Percentiles rank a stretch among this genome's conserved stretches.
phyloP scores from a whole-genome alignment of 1,284 basidiomycete genomes.

The Trichosporon faecale region DNA sequence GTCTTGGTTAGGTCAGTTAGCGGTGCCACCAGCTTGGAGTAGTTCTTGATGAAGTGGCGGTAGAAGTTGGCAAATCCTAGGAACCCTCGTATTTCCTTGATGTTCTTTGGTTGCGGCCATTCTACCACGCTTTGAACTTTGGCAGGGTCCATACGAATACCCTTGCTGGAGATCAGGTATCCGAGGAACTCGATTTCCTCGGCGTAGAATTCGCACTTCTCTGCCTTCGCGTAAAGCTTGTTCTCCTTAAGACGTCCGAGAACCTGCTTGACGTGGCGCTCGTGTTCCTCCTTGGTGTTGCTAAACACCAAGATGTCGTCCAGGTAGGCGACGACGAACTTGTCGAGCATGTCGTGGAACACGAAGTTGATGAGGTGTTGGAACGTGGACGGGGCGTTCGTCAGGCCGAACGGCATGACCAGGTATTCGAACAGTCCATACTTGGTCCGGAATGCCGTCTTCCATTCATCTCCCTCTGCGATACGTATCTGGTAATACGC shows the following conservation, averaged over 20 bases:
- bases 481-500: slow-evolving; percentile 46
- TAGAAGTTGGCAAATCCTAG: slow-evolving; percentile 54
- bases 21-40: too few relatives aligned
- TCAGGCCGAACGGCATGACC: slow-evolving; percentile 54
- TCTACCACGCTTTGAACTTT: slow-evolving; percentile 47
- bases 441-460: slow-evolving; percentile 48
- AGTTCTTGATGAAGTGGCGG: slow-evolving; percentile 45
- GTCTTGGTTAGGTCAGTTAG: too few relatives aligned
- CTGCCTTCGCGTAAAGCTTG: neutral
- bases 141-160: slow-evolving; percentile 52
- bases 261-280: neutral
- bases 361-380: slow-evolving; percentile 33
- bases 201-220: neutral
- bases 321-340: too few relatives aligned
- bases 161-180: slow-evolving; percentile 32
- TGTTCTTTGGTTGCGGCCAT: neutral
- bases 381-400: slow-evolving; percentile 52
- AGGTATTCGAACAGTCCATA: slow-evolving; percentile 51
- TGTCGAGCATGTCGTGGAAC: too few relatives aligned
- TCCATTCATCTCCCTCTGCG: slow-evolving; percentile 40
- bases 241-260: neutral
- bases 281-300: neutral
- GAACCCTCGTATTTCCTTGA: slow-evolving; percentile 50
- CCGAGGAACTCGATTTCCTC: slow-evolving; percentile 20
- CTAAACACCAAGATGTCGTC: neutral